Evolutionary conservation across 768 basidiomycete genomes (phyloP).

Genomic region (Xerocomellus dryophilus): DNA sequence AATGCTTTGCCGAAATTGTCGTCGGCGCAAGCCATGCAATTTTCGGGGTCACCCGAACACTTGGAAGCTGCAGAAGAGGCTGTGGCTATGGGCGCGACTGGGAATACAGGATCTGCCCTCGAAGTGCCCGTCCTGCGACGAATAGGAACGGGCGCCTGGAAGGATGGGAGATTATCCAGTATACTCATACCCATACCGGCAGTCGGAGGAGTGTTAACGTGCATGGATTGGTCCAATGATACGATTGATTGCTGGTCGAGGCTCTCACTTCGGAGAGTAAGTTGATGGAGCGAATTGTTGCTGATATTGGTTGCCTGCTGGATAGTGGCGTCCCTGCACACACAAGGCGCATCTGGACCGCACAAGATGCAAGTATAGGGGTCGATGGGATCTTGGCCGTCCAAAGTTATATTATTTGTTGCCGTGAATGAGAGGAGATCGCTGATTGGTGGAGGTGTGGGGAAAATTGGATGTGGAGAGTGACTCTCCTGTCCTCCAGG

Average conservation of each 20-base stretch:
- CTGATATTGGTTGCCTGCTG: slow-evolving; percentile 39
- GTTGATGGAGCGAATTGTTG: slow-evolving; percentile 8
- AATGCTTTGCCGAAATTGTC: slow-evolving; percentile 88
- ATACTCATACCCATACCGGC: slow-evolving; percentile 48
- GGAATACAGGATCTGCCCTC: slow-evolving; percentile 51
- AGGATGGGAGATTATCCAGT: slow-evolving; percentile 73
- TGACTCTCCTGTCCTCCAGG: slow-evolving; percentile 27
- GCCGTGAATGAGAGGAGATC: slow-evolving; percentile 38
- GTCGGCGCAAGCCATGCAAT: slow-evolving; percentile 81
- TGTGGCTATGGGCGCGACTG: slow-evolving; percentile 38
- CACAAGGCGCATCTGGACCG: slow-evolving; percentile 62
- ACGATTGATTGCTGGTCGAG: slow-evolving; percentile 12
- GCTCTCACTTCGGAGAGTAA: slow-evolving; percentile 12
- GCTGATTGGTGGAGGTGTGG: slow-evolving; percentile 29
- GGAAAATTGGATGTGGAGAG: slow-evolving; percentile 29
- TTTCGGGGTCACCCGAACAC: slow-evolving; percentile 85
- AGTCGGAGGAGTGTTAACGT: slow-evolving; percentile 26
- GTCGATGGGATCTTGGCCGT: slow-evolving; percentile 31
- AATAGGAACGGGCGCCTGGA: slow-evolving; percentile 80
- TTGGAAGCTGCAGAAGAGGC: slow-evolving; percentile 33
- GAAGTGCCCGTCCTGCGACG: slow-evolving; percentile 49
- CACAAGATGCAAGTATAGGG: slow-evolving; percentile 68
- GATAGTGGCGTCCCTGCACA: slow-evolving; percentile 67
- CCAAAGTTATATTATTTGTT: slow-evolving; percentile 32
- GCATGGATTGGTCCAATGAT: slow-evolving; percentile 28